phyloP scores from a whole-genome alignment of 2,329 filamentous ascomycete species.

The Rhinocladiella similis region DNA sequence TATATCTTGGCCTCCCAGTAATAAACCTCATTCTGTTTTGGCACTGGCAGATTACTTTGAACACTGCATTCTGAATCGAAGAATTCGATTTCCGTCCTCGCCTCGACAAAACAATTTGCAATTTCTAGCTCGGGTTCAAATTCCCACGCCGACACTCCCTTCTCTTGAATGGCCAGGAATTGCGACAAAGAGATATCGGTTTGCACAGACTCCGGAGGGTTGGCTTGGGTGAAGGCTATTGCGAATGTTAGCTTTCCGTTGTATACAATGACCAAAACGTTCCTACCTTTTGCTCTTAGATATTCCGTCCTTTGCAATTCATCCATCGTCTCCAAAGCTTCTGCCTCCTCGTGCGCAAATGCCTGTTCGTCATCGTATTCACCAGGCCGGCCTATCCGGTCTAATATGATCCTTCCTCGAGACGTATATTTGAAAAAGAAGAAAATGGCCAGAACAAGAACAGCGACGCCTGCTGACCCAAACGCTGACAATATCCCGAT shows the following conservation, averaged over 20 bases:
- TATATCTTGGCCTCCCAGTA: slow-evolving; percentile 99
- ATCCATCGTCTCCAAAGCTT: slow-evolving; percentile 93
- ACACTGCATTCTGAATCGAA: slow-evolving; percentile 98
- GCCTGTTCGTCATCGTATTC: slow-evolving; percentile 98
- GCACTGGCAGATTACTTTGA: slow-evolving; percentile 92
- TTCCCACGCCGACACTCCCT: slow-evolving; percentile 99
- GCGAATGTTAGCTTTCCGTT: slow-evolving; percentile 20
- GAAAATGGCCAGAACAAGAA: slow-evolving; percentile 74
- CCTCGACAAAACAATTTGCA: slow-evolving; percentile 98
- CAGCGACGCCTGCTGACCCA: slow-evolving; percentile 83
- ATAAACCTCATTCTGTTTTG: slow-evolving; percentile 98
- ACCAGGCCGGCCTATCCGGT: slow-evolving; percentile 87
- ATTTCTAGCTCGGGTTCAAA: slow-evolving; percentile 99
- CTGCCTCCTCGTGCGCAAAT: slow-evolving; percentile 88
- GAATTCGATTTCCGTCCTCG: slow-evolving; percentile 94
- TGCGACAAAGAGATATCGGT: slow-evolving; percentile 98
- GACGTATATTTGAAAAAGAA: slow-evolving; percentile 93
- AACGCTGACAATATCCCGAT: slow-evolving; percentile 95
- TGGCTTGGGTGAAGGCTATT: slow-evolving; percentile 86
- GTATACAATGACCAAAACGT: not conserved
- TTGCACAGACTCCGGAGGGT: slow-evolving; percentile 90
- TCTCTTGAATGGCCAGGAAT: slow-evolving; percentile 97
- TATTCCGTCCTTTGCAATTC: slow-evolving; percentile 90
- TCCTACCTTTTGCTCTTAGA: slow-evolving; percentile 85
- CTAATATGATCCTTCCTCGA: slow-evolving; percentile 85